Base-by-base conservation (phyloP, 441 rosid genomes). In the Erodium moschatum region DNA sequence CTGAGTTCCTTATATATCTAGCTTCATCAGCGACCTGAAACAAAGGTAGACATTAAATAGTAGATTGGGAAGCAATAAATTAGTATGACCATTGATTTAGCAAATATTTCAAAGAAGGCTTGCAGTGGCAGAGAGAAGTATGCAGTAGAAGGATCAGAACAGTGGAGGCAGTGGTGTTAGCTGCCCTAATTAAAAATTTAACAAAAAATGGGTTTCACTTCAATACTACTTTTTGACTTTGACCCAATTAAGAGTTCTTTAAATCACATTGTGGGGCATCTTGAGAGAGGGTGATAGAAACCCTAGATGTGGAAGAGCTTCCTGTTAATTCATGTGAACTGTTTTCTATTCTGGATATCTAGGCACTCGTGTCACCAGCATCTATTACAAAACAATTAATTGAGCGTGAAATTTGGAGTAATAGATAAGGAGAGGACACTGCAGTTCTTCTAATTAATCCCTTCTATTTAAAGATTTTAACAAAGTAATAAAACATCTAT, bases 1-100 rank as follows among this genome's bases (percentile, higher is more conserved):
- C 76, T 73, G 84, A 69, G 42, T 85, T 72, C 76, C 86, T 84
- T 72, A 91, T 79, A 74, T 95, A 90, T 72, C 82, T 88, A 67
- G 87, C 85, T 85, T 95, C 97, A 52, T 91, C 99, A 73, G 92
- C 81, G 48, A 80, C 86, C 96, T 89, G 75, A 16, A 75, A 52
- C 54, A 54, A 75, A 71, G 64, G 46, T 18, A 67, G 4, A 72
- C 21, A 60, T 16, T 60, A 16, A 73, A 42, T 33, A 64, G 64
- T 20, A 20, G 10, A 29, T 9, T 27, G 21, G 67, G 66, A 67
- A 31, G 27, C 33, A 42, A 29, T 12, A 40, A 8, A 42, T 24
- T 48, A 10, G 12, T 16, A 29, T 5, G 61, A 35, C 24, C 19
- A 21, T 13, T 29, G 54, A 16, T 15, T 18, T 15, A 64, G 60